Evolutionary conservation across 2,329 filamentous ascomycete species (phyloP).

Genomic region (Cladobotryum mycophilum): DNA sequence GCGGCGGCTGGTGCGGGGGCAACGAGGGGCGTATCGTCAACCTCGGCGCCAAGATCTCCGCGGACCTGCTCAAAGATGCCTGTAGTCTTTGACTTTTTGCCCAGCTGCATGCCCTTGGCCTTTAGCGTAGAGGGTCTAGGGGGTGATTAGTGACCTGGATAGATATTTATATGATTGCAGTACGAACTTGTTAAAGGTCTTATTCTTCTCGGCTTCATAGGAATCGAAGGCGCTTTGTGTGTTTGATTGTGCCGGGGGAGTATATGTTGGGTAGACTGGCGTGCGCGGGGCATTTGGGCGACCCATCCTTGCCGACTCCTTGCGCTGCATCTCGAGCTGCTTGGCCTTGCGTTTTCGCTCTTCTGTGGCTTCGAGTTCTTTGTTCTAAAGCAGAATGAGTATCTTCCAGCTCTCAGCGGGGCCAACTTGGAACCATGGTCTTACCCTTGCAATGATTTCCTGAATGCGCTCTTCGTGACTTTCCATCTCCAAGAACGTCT

Average conservation of each 20-base stretch:
- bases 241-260: conserved; percentile 66
- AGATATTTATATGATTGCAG: not conserved
- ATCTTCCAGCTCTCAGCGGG: conserved; percentile 3
- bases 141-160: conserved; percentile 11
- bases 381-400: conserved; percentile 60
- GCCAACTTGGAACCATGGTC: conserved; percentile 16
- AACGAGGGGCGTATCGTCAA: conserved; percentile 70
- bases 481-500: conserved; percentile 99
- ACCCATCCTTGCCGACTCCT: conserved; percentile 78
- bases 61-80: conserved; percentile 97
- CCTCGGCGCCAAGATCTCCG: conserved; percentile 81
- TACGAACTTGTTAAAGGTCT: conserved; percentile 70
- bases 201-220: conserved; percentile 98
- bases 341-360: conserved; percentile 98
- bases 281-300: conserved; percentile 63
- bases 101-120: conserved; percentile 97
- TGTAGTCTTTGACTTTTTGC: conserved; percentile 96
- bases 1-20: conserved; percentile 47
- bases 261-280: conserved; percentile 84
- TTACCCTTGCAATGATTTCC: conserved; percentile 87
- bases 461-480: conserved; percentile 98
- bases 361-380: conserved; percentile 95
- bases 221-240: conserved; percentile 81
- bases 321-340: conserved; percentile 97
- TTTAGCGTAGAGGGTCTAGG: conserved; percentile 60